These are phyloP conservation scores for Gracilariopsis chorda DNA, from an alignment of 23 red algal species.

Conservation along the genomic window DNA sequence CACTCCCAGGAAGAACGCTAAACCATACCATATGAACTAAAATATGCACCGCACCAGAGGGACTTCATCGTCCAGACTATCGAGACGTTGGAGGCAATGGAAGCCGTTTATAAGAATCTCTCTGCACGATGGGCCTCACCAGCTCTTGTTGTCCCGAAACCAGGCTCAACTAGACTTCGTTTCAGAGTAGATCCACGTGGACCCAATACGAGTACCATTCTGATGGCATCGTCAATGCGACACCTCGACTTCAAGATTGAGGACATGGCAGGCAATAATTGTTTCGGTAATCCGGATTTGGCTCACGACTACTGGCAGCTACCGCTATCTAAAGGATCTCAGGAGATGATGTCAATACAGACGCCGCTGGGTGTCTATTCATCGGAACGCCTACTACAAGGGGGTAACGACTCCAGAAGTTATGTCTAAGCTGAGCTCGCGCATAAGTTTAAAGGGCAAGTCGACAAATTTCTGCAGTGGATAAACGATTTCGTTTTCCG, in stretches of 20 bases:
- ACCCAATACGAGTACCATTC: neutral
- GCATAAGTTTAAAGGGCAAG: too few relatives aligned
- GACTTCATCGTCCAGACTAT: neutral
- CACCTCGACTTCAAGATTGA: neutral
- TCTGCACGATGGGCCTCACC: neutral
- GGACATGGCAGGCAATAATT: neutral
- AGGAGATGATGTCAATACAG: too few relatives aligned
- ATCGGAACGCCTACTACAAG: too few relatives aligned
- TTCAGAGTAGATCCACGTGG: neutral
- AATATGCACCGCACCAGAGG: neutral
- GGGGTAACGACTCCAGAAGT: too few relatives aligned
- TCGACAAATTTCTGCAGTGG: too few relatives aligned
- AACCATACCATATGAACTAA: neutral
- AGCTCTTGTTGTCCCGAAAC: neutral
- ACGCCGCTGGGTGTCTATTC: too few relatives aligned
- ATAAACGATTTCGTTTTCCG: too few relatives aligned
- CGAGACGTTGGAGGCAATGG: neutral
- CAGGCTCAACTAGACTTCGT: too few relatives aligned
- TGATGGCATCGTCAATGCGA: neutral
- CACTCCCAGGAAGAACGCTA: neutral
- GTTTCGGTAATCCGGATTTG: neutral
- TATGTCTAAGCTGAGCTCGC: too few relatives aligned
- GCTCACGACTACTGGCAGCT: neutral
- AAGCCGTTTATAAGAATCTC: neutral
- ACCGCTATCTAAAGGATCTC: too few relatives aligned